phyloP scores from a whole-genome alignment of 225 moss, liverwort and hornwort species.

The Climacium dendroides region DNA sequence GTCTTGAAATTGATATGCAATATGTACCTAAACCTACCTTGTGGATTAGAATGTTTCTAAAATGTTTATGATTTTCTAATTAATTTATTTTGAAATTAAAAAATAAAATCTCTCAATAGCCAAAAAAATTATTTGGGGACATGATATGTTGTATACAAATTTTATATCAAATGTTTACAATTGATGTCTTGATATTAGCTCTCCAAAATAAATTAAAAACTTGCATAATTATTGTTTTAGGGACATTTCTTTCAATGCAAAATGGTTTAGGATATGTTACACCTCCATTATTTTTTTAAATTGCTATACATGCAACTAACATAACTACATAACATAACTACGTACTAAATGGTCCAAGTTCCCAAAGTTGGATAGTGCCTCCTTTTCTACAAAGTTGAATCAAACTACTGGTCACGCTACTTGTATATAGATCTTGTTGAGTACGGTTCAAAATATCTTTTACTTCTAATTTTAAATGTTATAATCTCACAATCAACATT shows the following conservation, averaged over 20 bases:
- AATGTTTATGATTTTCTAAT: neutral
- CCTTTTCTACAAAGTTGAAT: neutral
- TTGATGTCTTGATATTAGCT: neutral
- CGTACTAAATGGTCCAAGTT: fast-evolving
- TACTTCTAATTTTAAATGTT: neutral
- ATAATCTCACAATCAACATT: fast-evolving
- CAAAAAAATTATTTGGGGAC: neutral
- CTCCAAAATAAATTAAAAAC: neutral
- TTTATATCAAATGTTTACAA: neutral
- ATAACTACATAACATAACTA: too few relatives aligned
- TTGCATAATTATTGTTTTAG: neutral
- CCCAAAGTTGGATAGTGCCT: neutral
- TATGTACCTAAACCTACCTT: neutral
- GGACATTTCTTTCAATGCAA: neutral
- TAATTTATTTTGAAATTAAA: too few relatives aligned
- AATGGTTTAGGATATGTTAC: neutral
- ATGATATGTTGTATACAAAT: neutral
- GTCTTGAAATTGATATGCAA: neutral
- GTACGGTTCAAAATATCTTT: fast-evolving
- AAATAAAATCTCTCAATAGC: neutral
- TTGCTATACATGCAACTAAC: neutral
- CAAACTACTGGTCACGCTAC: too few relatives aligned
- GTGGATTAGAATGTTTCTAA: neutral
- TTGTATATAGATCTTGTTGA: fast-evolving
- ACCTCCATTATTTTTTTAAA: neutral